Percentiles rank a stretch among this genome's conserved stretches.
These are phyloP conservation scores for Tetrapisispora phaffii DNA, from an alignment of 805 yeast species.

Conservation along the genomic window DNA sequence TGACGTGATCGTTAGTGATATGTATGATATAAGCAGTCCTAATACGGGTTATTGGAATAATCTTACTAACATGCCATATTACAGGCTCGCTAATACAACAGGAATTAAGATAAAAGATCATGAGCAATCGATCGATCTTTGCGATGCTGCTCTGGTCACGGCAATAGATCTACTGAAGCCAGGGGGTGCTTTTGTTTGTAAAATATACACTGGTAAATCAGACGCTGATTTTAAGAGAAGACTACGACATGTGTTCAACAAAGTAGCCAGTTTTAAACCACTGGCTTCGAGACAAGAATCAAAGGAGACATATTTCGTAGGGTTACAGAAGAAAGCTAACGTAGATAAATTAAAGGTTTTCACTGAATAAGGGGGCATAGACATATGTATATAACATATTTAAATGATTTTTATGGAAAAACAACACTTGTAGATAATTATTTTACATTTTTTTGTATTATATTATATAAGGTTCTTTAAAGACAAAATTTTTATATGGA, in stretches of 20 bases:
- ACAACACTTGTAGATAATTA: neutral
- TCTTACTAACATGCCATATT: slow-evolving; percentile 68
- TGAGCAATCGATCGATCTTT: slow-evolving; percentile 69
- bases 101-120: slow-evolving; percentile 81
- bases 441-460: slow-evolving; percentile 1
- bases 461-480: neutral
- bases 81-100: slow-evolving; percentile 89
- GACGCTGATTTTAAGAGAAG: slow-evolving; percentile 55
- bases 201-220: slow-evolving; percentile 76
- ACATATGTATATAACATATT: neutral
- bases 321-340: slow-evolving; percentile 38
- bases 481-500: slow-evolving; percentile 1
- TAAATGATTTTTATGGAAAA: too few species aligned
- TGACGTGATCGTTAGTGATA: slow-evolving; percentile 68
- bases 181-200: slow-evolving; percentile 70
- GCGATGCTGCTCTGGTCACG: slow-evolving; percentile 80
- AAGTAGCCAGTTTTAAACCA: slow-evolving; percentile 69
- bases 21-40: slow-evolving; percentile 63
- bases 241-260: slow-evolving; percentile 47
- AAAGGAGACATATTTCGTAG: slow-evolving; percentile 74
- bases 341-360: slow-evolving; percentile 40
- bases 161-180: slow-evolving; percentile 61
- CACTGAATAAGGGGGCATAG: slow-evolving; percentile 5
- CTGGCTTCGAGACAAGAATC: slow-evolving; percentile 70
- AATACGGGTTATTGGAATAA: slow-evolving; percentile 38